Evolutionary conservation across 352 stramenopile species (phyloP).

Genomic region (Globisporangium apiculatum): DNA sequence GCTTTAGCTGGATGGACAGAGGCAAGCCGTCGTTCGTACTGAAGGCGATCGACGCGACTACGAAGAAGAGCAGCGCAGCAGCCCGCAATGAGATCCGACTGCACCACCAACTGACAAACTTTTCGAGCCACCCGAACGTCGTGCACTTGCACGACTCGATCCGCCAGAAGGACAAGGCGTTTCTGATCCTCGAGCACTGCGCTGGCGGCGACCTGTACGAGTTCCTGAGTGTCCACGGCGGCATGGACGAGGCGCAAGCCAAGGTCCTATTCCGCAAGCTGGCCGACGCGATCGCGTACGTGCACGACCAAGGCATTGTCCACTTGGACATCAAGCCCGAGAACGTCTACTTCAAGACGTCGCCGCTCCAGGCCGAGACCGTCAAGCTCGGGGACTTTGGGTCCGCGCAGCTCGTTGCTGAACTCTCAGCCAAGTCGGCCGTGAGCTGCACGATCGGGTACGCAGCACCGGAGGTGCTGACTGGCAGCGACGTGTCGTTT

Average conservation of each 20-base stretch:
- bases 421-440: constrained; percentile 28
- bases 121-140: constrained; percentile 57
- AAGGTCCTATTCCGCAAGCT: constrained; percentile 50
- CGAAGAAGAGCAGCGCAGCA: constrained; percentile 32
- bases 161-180: constrained; percentile 52
- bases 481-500: constrained; percentile 37
- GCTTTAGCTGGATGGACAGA: constrained; percentile 53
- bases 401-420: constrained; percentile 33
- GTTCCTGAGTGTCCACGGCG: constrained; percentile 45
- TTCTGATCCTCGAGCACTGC: constrained; percentile 63
- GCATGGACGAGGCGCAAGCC: constrained; percentile 36
- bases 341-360: constrained; percentile 70
- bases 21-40: constrained; percentile 52
- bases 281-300: constrained; percentile 34
- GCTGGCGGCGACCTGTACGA: constrained; percentile 55
- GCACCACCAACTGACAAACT: constrained; percentile 65
- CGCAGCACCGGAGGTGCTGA: constrained; percentile 59
- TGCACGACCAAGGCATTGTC: constrained; percentile 54
- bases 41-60: constrained; percentile 50
- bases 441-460: constrained; percentile 74
- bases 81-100: constrained; percentile 61
- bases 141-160: constrained; percentile 57
- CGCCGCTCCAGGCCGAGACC: constrained; percentile 30
- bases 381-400: constrained; percentile 77
- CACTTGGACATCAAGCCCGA: constrained; percentile 80